These are phyloP conservation scores for Fusarium nygamai DNA, from an alignment of 2,329 filamentous ascomycete species.

Conservation along the genomic window DNA sequence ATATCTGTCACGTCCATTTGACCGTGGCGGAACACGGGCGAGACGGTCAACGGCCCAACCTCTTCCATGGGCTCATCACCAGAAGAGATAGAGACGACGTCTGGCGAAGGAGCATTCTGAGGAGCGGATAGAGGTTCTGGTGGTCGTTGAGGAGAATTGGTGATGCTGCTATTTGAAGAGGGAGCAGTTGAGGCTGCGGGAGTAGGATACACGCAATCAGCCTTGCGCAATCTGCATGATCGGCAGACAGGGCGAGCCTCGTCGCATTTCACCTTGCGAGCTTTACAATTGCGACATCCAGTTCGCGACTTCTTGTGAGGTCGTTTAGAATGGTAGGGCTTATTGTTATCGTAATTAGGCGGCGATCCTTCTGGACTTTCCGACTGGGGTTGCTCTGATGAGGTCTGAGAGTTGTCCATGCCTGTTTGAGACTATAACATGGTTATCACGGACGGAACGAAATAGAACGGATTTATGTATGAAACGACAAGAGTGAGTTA, in stretches of 20 bases:
- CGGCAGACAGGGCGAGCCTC: slow-evolving; percentile 61
- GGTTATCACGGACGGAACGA: neutral
- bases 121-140: neutral
- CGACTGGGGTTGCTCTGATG: slow-evolving; percentile 5
- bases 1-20: slow-evolving; percentile 57
- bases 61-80: slow-evolving; percentile 20
- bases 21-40: slow-evolving; percentile 46
- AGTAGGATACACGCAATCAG: slow-evolving; percentile 58
- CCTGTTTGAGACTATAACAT: slow-evolving; percentile 6
- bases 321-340: slow-evolving; percentile 56
- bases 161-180: neutral
- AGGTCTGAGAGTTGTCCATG: slow-evolving; percentile 16
- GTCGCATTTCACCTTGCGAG: slow-evolving; percentile 56
- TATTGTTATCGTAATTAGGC: slow-evolving; percentile 21
- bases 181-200: neutral
- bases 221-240: slow-evolving; percentile 59
- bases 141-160: neutral
- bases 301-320: slow-evolving; percentile 65
- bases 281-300: slow-evolving; percentile 65
- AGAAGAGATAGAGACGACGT: slow-evolving; percentile 8
- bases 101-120: slow-evolving; percentile 8
- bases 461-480: neutral
- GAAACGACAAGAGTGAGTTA: neutral
- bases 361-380: slow-evolving; percentile 24
- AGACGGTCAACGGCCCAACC: slow-evolving; percentile 24